phyloP scores from a whole-genome alignment of 306 rosid genomes.

The Calophaca sinica region DNA sequence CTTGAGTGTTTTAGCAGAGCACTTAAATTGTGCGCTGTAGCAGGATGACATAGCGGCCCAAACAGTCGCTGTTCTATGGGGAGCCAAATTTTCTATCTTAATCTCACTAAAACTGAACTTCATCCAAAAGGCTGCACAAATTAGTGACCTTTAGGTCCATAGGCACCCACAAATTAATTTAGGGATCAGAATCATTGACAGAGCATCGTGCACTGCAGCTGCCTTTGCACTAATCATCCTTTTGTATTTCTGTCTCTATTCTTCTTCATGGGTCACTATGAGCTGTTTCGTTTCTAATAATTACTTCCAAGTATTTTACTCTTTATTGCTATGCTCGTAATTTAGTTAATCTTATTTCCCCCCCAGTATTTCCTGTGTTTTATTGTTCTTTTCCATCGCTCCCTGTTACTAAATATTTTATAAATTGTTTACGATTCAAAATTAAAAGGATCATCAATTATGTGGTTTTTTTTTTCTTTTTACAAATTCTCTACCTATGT shows the following conservation, averaged over 20 bases:
- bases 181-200: neutral
- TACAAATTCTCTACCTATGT: neutral
- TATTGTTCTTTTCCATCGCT: neutral
- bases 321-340: neutral
- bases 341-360: neutral
- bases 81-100: constrained; percentile 11
- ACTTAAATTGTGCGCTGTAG: neutral
- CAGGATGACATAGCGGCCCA: neutral
- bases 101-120: neutral
- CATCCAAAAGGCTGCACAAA: neutral
- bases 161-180: neutral
- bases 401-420: neutral
- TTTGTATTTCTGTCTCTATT: neutral
- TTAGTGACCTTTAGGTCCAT: constrained; percentile 8
- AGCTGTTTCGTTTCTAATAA: neutral
- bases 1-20: constrained; percentile 15
- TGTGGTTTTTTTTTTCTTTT: neutral
- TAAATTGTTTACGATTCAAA: neutral
- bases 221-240: neutral
- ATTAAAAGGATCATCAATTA: neutral
- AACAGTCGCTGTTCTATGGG: neutral
- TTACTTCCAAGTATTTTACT: neutral
- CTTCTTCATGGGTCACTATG: neutral
- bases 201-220: neutral
- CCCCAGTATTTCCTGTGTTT: neutral